phyloP scores from a whole-genome alignment of 2,329 filamentous ascomycete genomes.

The Madurella fahalii region DNA sequence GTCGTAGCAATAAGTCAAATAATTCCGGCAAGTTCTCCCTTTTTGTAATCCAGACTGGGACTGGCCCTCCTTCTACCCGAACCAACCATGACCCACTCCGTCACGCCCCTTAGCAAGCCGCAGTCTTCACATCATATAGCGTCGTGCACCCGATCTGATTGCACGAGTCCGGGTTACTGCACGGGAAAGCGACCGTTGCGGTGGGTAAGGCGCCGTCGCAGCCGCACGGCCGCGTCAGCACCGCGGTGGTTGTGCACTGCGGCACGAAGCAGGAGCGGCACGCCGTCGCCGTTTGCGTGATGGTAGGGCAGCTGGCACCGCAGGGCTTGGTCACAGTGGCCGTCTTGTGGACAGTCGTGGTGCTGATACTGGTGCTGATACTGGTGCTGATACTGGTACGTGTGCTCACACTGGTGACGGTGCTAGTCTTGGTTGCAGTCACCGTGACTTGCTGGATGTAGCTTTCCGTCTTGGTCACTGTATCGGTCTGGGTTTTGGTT shows the following conservation, averaged over 20 bases:
- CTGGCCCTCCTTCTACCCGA: too few species aligned
- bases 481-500: conserved; percentile 17
- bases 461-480: conserved; percentile 12
- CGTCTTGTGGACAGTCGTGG: conserved; percentile 7
- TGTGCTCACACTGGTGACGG: conserved; percentile 5
- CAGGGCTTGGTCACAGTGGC: conserved; percentile 15
- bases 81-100: too few species aligned
- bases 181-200: conserved; percentile 25
- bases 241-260: conserved; percentile 22
- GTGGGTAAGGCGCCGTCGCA: conserved; percentile 25
- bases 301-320: conserved; percentile 23
- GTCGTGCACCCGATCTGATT: conserved; percentile 30
- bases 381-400: too few species aligned
- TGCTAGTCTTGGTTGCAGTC: conserved; percentile 10
- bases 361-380: conserved; percentile 12
- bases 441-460: conserved; percentile 14
- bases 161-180: conserved; percentile 22
- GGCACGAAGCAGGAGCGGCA: conserved; percentile 25
- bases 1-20: too few species aligned
- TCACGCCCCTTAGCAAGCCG: conserved; percentile 15
- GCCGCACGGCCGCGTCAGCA: conserved; percentile 21
- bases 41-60: too few species aligned
- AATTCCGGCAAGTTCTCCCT: too few species aligned
- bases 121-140: conserved; percentile 24
- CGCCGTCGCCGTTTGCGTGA: conserved; percentile 25